These are phyloP conservation scores for Phytophthora citricola DNA, from an alignment of 352 stramenopile genomes.

Conservation along the genomic window DNA sequence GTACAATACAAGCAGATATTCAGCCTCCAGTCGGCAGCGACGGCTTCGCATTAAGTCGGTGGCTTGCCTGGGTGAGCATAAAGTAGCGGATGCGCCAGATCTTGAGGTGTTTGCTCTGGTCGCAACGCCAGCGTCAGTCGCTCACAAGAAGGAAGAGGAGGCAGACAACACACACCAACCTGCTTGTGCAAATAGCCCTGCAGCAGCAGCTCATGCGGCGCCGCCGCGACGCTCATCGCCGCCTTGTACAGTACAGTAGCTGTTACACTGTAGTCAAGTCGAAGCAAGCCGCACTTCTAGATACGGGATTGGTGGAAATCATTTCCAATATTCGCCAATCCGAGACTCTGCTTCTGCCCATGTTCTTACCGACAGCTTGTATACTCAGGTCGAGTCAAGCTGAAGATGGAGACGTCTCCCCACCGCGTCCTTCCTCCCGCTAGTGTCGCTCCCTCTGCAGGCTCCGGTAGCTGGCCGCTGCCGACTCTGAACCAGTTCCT, in stretches of 20 bases:
- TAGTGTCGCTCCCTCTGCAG: conserved; percentile 6
- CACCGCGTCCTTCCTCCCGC: conserved; percentile 4
- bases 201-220: conserved; percentile 60
- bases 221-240: conserved; percentile 51
- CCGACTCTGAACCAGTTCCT: conserved; percentile 46
- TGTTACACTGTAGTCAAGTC: conserved; percentile 5
- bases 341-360: too few species aligned
- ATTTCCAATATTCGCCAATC: neutral
- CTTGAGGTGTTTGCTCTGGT: conserved; percentile 85
- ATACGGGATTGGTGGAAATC: neutral
- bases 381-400: conserved; percentile 1
- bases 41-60: neutral
- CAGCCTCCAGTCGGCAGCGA: neutral
- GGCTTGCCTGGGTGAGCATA: conserved; percentile 69
- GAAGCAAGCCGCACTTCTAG: neutral
- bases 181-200: conserved; percentile 90
- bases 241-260: conserved; percentile 5
- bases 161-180: conserved; percentile 29
- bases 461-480: conserved; percentile 22
- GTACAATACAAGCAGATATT: neutral
- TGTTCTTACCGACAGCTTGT: neutral
- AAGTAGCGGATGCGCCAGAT: conserved; percentile 91
- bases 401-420: conserved; percentile 28
- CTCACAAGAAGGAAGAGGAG: neutral
- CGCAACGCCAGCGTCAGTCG: conserved; percentile 10